A percentile compares a stretch with the other conserved stretches of the same genome.
Evolutionary conservation across 139 green algal species (phyloP).

Genomic region (Chlorella sp.): DNA sequence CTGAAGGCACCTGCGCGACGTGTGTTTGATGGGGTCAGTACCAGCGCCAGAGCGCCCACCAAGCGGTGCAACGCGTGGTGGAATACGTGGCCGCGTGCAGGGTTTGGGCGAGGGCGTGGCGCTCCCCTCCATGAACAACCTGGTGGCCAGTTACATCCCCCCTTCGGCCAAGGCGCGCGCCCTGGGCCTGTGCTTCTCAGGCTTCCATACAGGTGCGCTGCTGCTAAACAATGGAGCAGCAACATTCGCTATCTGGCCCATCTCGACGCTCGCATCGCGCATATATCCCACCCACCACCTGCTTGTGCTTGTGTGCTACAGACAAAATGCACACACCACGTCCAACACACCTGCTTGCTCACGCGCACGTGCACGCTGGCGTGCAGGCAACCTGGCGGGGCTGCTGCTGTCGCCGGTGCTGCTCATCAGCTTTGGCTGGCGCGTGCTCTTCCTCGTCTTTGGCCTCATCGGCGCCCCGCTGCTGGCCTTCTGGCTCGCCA

Average conservation of each 20-base stretch:
- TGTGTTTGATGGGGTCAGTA: background rate
- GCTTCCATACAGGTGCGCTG: slow-evolving; percentile 80
- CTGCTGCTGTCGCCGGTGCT: slow-evolving; percentile 75
- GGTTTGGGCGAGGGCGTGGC: slow-evolving; percentile 90
- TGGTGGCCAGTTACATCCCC: slow-evolving; percentile 67
- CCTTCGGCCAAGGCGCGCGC: slow-evolving; percentile 43
- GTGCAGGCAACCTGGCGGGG: slow-evolving; percentile 73
- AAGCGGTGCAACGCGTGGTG: too few species aligned
- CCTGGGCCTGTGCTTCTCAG: slow-evolving; percentile 66
- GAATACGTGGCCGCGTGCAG: too few species aligned
- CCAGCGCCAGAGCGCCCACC: too few species aligned
- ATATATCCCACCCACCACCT: too few species aligned
- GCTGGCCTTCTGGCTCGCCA: slow-evolving; percentile 58
- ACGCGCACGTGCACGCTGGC: too few species aligned
- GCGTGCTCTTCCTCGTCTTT: slow-evolving; percentile 74
- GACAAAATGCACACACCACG: too few species aligned
- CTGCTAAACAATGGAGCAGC: too few species aligned
- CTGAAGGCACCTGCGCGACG: background rate
- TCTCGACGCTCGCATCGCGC: background rate
- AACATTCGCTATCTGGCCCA: background rate
- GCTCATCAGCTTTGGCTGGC: slow-evolving; percentile 65
- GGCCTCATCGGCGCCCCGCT: slow-evolving; percentile 64
- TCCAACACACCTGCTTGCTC: too few species aligned
- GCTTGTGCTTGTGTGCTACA: too few species aligned
- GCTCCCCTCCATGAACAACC: slow-evolving; percentile 90